These are phyloP conservation scores for Schizophyllum amplum DNA, from an alignment of 1,284 basidiomycete genomes.

Conservation along the genomic window DNA sequence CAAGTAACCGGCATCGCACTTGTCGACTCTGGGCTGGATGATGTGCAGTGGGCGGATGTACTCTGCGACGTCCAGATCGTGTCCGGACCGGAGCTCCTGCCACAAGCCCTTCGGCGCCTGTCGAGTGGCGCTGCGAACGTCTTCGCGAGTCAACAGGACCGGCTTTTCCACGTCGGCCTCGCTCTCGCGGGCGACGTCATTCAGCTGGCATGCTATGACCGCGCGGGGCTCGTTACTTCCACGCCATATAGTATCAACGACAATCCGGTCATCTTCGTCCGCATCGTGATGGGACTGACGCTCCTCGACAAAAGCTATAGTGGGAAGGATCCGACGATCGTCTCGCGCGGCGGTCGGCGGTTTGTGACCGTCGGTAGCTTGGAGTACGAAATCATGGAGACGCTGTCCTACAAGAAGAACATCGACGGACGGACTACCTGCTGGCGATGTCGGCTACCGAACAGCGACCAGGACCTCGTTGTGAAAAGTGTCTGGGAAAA, in stretches of 20 bases:
- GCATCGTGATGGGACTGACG: background rate
- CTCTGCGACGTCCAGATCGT: background rate
- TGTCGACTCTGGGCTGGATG: background rate
- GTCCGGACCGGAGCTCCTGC: background rate
- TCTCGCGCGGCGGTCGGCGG: background rate
- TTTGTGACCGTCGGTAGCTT: slow-evolving; percentile 3
- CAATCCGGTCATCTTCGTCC: background rate
- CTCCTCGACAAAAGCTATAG: background rate
- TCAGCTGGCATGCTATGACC: background rate
- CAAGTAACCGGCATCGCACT: background rate
- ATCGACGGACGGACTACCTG: slow-evolving; percentile 8
- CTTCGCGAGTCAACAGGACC: background rate
- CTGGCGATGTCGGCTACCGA: slow-evolving; percentile 4
- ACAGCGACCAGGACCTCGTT: slow-evolving; percentile 5
- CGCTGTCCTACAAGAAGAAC: background rate
- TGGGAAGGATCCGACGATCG: background rate
- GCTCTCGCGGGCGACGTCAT: background rate
- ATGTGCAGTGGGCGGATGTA: background rate
- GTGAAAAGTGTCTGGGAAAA: slow-evolving; percentile 10
- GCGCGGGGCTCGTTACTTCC: background rate
- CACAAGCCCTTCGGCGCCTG: background rate
- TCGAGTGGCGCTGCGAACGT: background rate
- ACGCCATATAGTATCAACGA: background rate
- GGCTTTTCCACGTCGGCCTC: background rate
- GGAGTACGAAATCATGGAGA: background rate